Base-by-base conservation (phyloP, 345 rosid genomes). In the Eucalyptus polybractea region DNA sequence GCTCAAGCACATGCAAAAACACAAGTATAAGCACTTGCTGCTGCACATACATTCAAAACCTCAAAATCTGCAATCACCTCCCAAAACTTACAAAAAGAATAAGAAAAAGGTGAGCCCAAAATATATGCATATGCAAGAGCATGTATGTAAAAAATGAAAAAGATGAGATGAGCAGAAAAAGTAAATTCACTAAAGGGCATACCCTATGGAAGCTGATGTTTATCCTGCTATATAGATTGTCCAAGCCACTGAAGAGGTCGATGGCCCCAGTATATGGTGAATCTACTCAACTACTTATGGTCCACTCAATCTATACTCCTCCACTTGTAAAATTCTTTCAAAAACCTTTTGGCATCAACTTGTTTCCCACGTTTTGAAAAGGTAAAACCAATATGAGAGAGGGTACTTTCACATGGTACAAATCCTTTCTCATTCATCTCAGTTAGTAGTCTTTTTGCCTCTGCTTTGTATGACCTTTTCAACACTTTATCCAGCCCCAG, bases 381-480 rank as follows among this genome's bases (percentile, higher is more conserved):
- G 50, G 94, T 92, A 90, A 92, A 94, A 90, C 96, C 90, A 91
- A 97, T 93, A 93, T 91, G 91, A 88, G 92, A 90, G 87, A 96
- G 90, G 76, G 98, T 97, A 72, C 85, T 93, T 92, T 93, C 91
- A 92, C 94, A 90, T 11, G 99, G 99, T 21, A 91, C 58, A 89
- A 93, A 95, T 53, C 94, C 97, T 90, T 88, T 96, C 65, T 93
- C 95, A 86, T 93, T 92, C 99, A 97, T 97, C 94, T 95, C 95
- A 31, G 53, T 69, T 29, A 97, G 65, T 91, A 96, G 91, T 86
- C 69, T 90, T 90, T 93, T 94, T 29, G 96, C 99, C 94, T 96
- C 97, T 5, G 92, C 90, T 91, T 89, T 92, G 90, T 91, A 95
- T 80, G 92, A 90, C 88, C 91, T 89, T 92, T 91, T 96, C 54